Percentiles rank a stretch among this genome's conserved stretches.
Conservation (phyloP, 441 rosid species). For the Codiaeum variegatum region DNA sequence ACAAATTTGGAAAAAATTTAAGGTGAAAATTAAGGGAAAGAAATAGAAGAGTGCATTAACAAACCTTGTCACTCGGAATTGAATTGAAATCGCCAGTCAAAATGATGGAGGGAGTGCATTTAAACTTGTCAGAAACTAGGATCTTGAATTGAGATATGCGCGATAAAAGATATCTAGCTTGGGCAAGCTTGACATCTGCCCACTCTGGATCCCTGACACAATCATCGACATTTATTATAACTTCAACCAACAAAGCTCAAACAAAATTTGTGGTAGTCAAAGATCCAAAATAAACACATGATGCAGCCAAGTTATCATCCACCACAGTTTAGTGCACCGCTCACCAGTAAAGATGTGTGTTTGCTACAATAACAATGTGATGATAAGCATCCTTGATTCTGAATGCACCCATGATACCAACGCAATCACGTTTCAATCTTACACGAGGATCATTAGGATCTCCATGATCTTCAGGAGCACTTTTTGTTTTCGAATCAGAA, state of each 20-base stretch:
- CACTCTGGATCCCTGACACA: too few relatives aligned
- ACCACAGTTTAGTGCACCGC: not conserved
- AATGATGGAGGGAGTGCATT: constrained; percentile 55
- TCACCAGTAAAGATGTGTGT: constrained; percentile 87
- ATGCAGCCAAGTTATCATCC: not conserved
- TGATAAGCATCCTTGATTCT: constrained; percentile 51
- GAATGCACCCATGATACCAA: constrained; percentile 90
- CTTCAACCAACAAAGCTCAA: not conserved
- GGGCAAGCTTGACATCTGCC: constrained; percentile 95
- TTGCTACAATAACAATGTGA: constrained; percentile 68
- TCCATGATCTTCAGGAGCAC: constrained; percentile 38
- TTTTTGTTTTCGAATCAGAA: constrained; percentile 40
- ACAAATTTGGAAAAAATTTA: too few relatives aligned
- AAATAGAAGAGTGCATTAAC: constrained; percentile 1
- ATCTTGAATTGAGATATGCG: constrained; percentile 61
- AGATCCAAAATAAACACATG: not conserved
- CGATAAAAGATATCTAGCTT: constrained; percentile 72
- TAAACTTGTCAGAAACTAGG: constrained; percentile 51
- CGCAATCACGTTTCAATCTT: constrained; percentile 83
- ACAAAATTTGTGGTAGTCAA: not conserved
- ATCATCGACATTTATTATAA: not conserved
- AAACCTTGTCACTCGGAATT: constrained; percentile 75
- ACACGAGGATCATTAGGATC: constrained; percentile 75
- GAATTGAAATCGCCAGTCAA: constrained; percentile 96
- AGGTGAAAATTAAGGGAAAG: not conserved